phyloP scores from a whole-genome alignment of 202 grass and related monocot genomes.

The Schoenoplectus triqueter region DNA sequence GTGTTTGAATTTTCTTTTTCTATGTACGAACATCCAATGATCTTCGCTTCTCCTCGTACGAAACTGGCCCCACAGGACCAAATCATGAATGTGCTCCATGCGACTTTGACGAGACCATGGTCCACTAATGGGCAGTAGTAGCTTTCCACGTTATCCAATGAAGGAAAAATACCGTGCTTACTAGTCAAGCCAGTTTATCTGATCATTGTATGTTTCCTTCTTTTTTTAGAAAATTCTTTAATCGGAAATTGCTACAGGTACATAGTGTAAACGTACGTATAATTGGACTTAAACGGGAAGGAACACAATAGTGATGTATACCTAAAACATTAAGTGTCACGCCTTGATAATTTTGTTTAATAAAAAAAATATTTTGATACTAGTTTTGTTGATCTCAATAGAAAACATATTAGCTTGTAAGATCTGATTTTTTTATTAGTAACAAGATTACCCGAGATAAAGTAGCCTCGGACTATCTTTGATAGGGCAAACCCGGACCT shows the following conservation, averaged over 20 bases:
- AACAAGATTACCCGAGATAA: no score
- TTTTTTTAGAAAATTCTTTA: background rate
- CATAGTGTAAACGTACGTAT: background rate
- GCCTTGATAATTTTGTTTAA: no score
- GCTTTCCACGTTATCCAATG: background rate
- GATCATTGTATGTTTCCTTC: background rate
- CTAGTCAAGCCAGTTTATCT: background rate
- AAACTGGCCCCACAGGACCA: background rate
- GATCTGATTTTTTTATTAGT: no score
- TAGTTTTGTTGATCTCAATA: background rate
- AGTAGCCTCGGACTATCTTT: no score
- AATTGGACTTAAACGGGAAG: background rate
- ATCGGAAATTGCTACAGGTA: background rate
- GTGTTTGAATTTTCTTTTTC: background rate
- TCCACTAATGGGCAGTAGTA: background rate
- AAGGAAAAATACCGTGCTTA: background rate
- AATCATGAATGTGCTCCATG: background rate
- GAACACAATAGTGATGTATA: background rate
- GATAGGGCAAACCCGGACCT: no score
- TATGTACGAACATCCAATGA: background rate
- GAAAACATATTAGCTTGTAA: no score
- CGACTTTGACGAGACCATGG: background rate
- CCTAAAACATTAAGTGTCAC: no score
- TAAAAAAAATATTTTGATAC: no score
- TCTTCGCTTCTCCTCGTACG: slow-evolving; percentile 26